Percentiles rank a stretch among this genome's conserved stretches.
Evolutionary conservation across 805 yeast genomes (phyloP).

Genomic region (Blastobotrys parvus): DNA sequence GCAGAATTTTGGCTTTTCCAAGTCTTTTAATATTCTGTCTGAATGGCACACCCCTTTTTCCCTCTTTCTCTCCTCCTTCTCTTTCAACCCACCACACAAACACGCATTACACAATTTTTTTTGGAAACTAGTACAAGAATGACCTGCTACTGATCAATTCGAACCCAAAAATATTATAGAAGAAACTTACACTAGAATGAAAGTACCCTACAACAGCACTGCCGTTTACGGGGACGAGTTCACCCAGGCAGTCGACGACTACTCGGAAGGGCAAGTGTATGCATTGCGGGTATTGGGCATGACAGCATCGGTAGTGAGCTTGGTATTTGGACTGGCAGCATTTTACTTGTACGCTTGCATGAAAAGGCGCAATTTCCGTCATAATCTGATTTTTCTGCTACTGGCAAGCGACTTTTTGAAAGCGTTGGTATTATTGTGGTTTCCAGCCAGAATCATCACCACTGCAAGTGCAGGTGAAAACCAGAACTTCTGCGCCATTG

Average conservation of each 20-base stretch:
- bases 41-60: too few relatives aligned
- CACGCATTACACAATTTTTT: too few relatives aligned
- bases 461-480: constrained; percentile 38
- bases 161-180: not conserved
- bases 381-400: constrained; percentile 51
- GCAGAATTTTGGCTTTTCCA: too few relatives aligned
- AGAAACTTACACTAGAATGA: not conserved
- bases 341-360: constrained; percentile 42
- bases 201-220: not conserved
- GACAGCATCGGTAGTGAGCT: constrained; percentile 41
- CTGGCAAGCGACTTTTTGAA: constrained; percentile 69
- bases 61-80: too few relatives aligned
- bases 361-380: constrained; percentile 22
- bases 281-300: constrained; percentile 37
- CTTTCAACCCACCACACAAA: too few relatives aligned
- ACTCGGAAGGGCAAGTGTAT: constrained; percentile 15
- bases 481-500: constrained; percentile 47
- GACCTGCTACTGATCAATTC: too few relatives aligned
- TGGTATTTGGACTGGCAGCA: constrained; percentile 48
- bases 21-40: too few relatives aligned
- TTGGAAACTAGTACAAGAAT: too few relatives aligned
- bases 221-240: constrained; percentile 7
- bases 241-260: constrained; percentile 12
- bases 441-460: constrained; percentile 51
- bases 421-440: constrained; percentile 58